Evolutionary conservation across 805 yeast genomes (phyloP).

Genomic region (Sugiyamaella boreocaroliniensis): DNA sequence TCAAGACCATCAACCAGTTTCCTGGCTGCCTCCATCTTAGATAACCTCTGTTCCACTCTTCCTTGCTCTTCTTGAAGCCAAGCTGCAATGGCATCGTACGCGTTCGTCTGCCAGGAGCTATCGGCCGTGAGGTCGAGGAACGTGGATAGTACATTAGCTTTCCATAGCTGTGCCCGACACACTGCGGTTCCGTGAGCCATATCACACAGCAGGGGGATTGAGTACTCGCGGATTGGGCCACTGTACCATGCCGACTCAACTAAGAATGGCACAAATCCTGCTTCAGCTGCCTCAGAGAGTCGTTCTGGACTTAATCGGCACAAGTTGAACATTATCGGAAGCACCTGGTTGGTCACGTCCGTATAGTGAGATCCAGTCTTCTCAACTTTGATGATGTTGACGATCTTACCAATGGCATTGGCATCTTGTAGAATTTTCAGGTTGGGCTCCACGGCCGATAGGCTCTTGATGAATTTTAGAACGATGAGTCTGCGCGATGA

Average conservation of each 20-base stretch:
- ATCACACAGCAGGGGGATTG: slow-evolving; percentile 47
- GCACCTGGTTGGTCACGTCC: slow-evolving; percentile 39
- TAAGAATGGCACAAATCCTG: slow-evolving; percentile 44
- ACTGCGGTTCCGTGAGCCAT: slow-evolving; percentile 41
- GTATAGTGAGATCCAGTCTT: slow-evolving; percentile 23
- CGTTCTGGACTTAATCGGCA: slow-evolving; percentile 42
- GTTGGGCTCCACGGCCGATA: slow-evolving; percentile 26
- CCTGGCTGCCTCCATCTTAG: background rate
- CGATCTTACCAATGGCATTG: slow-evolving; percentile 41
- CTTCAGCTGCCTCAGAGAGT: slow-evolving; percentile 41
- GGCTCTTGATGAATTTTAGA: slow-evolving; percentile 38
- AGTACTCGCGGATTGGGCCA: slow-evolving; percentile 44
- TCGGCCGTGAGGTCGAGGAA: slow-evolving; percentile 40
- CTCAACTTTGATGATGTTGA: slow-evolving; percentile 22
- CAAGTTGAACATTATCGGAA: slow-evolving; percentile 46
- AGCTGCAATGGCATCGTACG: slow-evolving; percentile 42
- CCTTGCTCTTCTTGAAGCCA: slow-evolving; percentile 30
- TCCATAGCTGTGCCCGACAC: slow-evolving; percentile 35
- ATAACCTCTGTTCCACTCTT: slow-evolving; percentile 15
- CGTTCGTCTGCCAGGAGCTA: slow-evolving; percentile 53
- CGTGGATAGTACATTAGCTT: slow-evolving; percentile 34
- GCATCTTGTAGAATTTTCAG: slow-evolving; percentile 27
- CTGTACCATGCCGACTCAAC: slow-evolving; percentile 36
- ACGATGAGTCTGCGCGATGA: slow-evolving; percentile 34
- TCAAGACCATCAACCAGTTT: slow-evolving; percentile 17